Evolutionary conservation across 257 asterid genomes (phyloP).

Genomic region (Primulina eburnea): DNA sequence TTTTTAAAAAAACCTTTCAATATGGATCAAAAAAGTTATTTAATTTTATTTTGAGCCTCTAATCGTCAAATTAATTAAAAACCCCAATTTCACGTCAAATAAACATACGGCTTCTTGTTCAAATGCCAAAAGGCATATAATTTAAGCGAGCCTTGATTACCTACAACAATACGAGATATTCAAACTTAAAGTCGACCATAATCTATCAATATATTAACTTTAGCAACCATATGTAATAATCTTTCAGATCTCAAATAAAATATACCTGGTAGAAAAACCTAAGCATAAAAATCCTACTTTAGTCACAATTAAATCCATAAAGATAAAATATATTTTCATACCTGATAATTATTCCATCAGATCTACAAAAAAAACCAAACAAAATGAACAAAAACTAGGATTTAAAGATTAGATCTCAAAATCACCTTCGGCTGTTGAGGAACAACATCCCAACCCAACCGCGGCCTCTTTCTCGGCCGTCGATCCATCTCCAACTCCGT

Average conservation of each 20-base stretch:
- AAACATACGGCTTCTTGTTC: no score
- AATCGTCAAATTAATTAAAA: no score
- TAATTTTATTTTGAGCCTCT: no score
- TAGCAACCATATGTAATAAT: not conserved
- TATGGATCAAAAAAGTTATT: no score
- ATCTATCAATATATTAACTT: no score
- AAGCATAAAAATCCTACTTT: slow-evolving; percentile 9
- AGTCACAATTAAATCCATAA: not conserved
- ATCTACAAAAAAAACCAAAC: slow-evolving; percentile 39
- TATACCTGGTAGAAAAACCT: not conserved
- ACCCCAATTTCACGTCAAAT: not conserved
- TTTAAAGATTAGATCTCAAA: slow-evolving; percentile 27
- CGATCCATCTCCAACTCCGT: slow-evolving; percentile 85
- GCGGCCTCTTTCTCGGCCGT: slow-evolving; percentile 76
- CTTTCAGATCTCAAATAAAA: not conserved
- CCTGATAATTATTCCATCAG: slow-evolving; percentile 43
- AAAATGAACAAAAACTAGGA: not conserved
- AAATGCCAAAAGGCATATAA: no score
- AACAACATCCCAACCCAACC: slow-evolving; percentile 91
- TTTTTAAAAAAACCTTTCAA: no score
- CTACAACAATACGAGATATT: not conserved
- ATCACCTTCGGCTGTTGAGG: slow-evolving; percentile 70
- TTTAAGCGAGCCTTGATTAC: no score
- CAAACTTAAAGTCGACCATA: not conserved
- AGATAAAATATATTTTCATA: slow-evolving; percentile 23